Percentiles rank a stretch among this genome's conserved stretches.
Evolutionary conservation across 2,329 filamentous ascomycete genomes (phyloP).

Genomic region (Calonectria pseudoreteaudii): DNA sequence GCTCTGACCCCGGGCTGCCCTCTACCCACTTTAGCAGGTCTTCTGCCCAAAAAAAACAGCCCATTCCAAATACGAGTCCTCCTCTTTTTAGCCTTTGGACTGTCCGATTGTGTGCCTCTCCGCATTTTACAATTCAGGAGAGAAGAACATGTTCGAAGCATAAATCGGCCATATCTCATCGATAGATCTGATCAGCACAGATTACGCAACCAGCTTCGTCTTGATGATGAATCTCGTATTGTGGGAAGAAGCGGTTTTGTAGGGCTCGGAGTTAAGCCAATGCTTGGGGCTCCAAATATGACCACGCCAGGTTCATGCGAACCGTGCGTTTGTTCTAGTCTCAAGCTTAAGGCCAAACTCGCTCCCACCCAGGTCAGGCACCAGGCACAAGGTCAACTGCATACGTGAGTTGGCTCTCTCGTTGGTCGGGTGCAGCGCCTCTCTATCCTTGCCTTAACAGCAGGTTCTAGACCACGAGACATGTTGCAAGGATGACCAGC

Average conservation of each 20-base stretch:
- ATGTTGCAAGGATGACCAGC: neutral
- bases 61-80: slow-evolving; percentile 10
- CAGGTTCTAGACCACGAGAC: neutral
- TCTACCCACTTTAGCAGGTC: neutral
- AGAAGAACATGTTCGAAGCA: neutral
- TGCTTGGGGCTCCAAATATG: neutral
- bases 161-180: neutral
- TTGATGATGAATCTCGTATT: neutral
- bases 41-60: neutral
- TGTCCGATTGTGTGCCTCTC: neutral
- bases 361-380: neutral
- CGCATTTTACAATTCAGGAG: slow-evolving; percentile 1
- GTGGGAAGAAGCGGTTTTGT: neutral
- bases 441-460: neutral
- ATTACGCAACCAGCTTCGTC: neutral
- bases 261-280: too few species aligned
- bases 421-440: neutral
- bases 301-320: neutral
- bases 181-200: neutral
- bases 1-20: neutral
- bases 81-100: slow-evolving; percentile 1
- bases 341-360: neutral
- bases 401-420: neutral
- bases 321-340: neutral
- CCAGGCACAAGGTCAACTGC: neutral